Conservation (phyloP, 192 early-diverging fungal genomes). For the Allomyces javanicus region DNA sequence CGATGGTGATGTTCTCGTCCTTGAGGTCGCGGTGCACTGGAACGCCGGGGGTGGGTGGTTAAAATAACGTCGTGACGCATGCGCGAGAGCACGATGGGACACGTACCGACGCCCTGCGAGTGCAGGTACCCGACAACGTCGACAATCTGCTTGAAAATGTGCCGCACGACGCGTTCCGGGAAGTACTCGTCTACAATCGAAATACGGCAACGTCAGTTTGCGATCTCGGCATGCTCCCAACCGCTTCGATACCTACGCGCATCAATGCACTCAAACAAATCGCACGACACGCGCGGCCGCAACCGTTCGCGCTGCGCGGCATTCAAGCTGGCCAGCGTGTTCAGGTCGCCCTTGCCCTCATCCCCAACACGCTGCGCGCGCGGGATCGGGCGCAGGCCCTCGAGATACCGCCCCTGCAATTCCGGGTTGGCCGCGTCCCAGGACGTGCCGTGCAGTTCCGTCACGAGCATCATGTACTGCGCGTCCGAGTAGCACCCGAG, state of each 20-base stretch:
- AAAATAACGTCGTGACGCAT: too few relatives aligned
- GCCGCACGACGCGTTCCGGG: constrained; percentile 7
- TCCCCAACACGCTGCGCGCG: not conserved
- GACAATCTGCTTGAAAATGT: constrained; percentile 21
- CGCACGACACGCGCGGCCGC: constrained; percentile 8
- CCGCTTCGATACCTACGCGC: constrained; percentile 9
- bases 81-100: too few relatives aligned
- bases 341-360: not conserved
- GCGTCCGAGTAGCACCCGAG: constrained; percentile 24
- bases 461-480: constrained; percentile 23
- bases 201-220: too few relatives aligned
- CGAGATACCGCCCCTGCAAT: not conserved
- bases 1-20: constrained; percentile 32
- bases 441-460: constrained; percentile 24
- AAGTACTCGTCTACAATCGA: constrained; percentile 18
- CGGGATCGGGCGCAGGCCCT: not conserved
- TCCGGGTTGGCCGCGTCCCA: constrained; percentile 15
- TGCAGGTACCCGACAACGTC: constrained; percentile 21
- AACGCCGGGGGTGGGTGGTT: too few relatives aligned
- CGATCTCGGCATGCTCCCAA: too few relatives aligned
- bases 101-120: constrained; percentile 9
- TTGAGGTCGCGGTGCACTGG: constrained; percentile 33
- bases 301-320: not conserved
- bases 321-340: not conserved
- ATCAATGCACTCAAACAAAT: constrained; percentile 32